These are phyloP conservation scores for Hypsizygus marmoreus DNA, from an alignment of 768 basidiomycete genomes.

Conservation along the genomic window DNA sequence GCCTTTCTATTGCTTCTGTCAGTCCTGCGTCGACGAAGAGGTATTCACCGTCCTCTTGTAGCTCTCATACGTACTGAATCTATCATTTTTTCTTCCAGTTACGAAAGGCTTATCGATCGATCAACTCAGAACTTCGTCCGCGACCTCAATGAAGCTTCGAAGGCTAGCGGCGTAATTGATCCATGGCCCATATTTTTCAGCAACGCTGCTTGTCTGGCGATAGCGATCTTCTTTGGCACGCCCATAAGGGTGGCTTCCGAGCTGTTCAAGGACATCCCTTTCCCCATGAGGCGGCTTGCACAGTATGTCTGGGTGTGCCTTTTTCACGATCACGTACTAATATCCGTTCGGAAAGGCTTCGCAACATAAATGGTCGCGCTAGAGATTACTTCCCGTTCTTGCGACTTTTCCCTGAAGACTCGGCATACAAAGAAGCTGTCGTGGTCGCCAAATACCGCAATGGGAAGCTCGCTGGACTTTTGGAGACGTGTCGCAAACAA, in stretches of 20 bases:
- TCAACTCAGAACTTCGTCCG: constrained; percentile 16
- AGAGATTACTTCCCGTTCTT: constrained; percentile 18
- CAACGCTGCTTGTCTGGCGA: constrained; percentile 11
- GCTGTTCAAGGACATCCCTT: constrained; percentile 14
- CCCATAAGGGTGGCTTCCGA: constrained; percentile 10
- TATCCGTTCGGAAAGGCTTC: constrained; percentile 4
- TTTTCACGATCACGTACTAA: not conserved
- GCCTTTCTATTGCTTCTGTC: constrained; percentile 18
- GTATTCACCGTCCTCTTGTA: constrained; percentile 1
- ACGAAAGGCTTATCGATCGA: constrained; percentile 15
- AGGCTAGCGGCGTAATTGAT: constrained; percentile 8
- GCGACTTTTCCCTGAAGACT: constrained; percentile 10
- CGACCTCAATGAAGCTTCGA: constrained; percentile 7
- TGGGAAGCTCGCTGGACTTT: constrained; percentile 6
- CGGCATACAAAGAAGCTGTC: constrained; percentile 12
- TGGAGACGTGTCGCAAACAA: constrained; percentile 7
- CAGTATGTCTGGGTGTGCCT: constrained; percentile 7
- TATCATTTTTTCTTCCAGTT: not conserved
- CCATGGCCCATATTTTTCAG: constrained; percentile 16
- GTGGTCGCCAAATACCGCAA: constrained; percentile 17
- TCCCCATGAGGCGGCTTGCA: constrained; percentile 20
- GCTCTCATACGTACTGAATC: not conserved
- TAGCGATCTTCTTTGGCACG: constrained; percentile 14
- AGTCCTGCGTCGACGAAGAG: constrained; percentile 13
- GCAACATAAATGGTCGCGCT: constrained; percentile 16